These are phyloP conservation scores for Sphaerulina vaccinii DNA, from an alignment of 2,329 filamentous ascomycete genomes.

Conservation along the genomic window DNA sequence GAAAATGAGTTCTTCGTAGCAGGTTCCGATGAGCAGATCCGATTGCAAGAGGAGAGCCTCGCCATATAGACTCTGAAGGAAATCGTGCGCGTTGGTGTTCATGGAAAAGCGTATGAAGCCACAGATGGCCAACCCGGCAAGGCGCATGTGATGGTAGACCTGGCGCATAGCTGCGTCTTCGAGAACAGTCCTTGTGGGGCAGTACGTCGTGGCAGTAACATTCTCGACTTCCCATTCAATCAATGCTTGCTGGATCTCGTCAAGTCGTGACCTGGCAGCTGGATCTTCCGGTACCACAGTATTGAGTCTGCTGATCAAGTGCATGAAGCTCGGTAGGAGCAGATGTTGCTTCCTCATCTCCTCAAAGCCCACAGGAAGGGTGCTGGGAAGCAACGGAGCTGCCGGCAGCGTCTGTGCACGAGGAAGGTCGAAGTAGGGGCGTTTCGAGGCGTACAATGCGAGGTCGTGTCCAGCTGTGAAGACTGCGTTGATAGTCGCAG, in stretches of 20 bases:
- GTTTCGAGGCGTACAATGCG: conserved; percentile 19
- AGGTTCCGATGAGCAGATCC: conserved; percentile 19
- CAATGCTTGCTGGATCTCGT: conserved; percentile 16
- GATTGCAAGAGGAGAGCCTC: conserved; percentile 16
- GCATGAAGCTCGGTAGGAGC: conserved; percentile 18
- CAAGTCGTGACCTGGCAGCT: conserved; percentile 7
- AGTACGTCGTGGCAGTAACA: conserved; percentile 17
- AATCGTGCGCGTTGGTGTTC: conserved; percentile 6
- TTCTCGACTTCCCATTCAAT: conserved; percentile 11
- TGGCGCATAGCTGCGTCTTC: conserved; percentile 23
- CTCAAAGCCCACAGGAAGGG: conserved; percentile 13
- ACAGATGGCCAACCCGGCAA: conserved; percentile 21
- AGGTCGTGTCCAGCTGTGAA: conserved; percentile 22
- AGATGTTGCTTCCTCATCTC: conserved; percentile 16
- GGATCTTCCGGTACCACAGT: conserved; percentile 9
- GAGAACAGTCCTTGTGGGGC: conserved; percentile 16
- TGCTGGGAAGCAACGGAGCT: conserved; percentile 8
- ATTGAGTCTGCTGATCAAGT: conserved; percentile 13
- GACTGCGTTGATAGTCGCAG: conserved; percentile 18
- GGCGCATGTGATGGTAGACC: conserved; percentile 19
- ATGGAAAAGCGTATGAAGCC: conserved; percentile 18
- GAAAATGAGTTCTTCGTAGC: conserved; percentile 23
- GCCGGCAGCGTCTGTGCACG: background rate
- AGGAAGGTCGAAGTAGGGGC: conserved; percentile 17
- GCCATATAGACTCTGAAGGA: conserved; percentile 14